Conservation (phyloP, 2,329 filamentous ascomycete species). For the Endocalyx cinctus region DNA sequence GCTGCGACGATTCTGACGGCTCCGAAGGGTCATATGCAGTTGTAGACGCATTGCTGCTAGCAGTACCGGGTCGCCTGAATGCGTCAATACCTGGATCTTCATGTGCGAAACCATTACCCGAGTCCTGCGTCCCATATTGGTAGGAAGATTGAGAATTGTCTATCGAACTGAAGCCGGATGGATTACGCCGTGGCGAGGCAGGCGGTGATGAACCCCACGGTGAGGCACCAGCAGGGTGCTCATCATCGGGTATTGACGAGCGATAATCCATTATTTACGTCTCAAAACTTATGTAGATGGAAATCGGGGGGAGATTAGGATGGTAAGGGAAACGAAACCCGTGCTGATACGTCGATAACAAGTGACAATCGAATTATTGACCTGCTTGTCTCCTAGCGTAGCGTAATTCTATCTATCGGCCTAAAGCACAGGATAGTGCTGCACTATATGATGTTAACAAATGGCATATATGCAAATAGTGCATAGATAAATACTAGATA, state of each 20-base stretch:
- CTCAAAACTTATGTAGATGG: slow-evolving; percentile 2
- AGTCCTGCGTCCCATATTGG: slow-evolving; percentile 35
- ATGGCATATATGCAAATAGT: no score
- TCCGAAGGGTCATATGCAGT: slow-evolving; percentile 32
- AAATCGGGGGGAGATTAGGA: no score
- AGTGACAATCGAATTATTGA: no score
- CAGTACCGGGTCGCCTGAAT: slow-evolving; percentile 42
- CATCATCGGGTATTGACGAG: slow-evolving; percentile 49
- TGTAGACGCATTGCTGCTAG: slow-evolving; percentile 41
- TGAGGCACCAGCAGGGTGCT: slow-evolving; percentile 47
- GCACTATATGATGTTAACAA: no score
- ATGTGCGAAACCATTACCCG: slow-evolving; percentile 39
- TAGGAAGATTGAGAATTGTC: slow-evolving; percentile 34
- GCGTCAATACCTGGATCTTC: slow-evolving; percentile 33
- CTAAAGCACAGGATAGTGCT: no score
- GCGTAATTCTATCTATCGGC: no score
- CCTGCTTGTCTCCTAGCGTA: no score
- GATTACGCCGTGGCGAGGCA: slow-evolving; percentile 44
- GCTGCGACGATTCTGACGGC: slow-evolving; percentile 25
- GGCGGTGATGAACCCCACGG: slow-evolving; percentile 54
- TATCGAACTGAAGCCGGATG: slow-evolving; percentile 37
- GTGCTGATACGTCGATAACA: no score
- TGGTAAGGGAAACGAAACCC: no score
- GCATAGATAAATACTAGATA: no score
- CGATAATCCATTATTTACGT: slow-evolving; percentile 51